A percentile compares a stretch with the other conserved stretches of the same genome.
Evolutionary conservation across 495 filamentous ascomycete species (phyloP).

Genomic region (Talaromyces thailandensis): DNA sequence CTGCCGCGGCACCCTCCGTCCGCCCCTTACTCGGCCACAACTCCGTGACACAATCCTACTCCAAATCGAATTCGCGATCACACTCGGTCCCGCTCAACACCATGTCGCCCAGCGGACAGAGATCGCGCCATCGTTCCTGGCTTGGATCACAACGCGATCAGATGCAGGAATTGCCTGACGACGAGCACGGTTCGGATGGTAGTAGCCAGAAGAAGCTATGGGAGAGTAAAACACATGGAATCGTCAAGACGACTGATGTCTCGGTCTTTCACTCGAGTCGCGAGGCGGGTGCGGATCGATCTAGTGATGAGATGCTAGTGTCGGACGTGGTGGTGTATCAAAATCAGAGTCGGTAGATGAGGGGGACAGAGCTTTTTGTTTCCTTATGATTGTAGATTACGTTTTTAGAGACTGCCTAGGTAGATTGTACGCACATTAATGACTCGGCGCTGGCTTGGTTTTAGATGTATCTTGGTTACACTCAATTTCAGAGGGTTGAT

Average conservation of each 20-base stretch:
- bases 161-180: neutral
- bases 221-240: neutral
- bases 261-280: neutral
- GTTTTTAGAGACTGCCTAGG: neutral
- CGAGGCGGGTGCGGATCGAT: neutral
- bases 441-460: neutral
- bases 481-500: neutral
- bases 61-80: constrained; percentile 4
- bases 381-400: neutral
- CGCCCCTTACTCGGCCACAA: constrained; percentile 9
- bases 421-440: neutral
- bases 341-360: neutral
- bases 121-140: neutral
- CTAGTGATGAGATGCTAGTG: neutral
- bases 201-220: neutral
- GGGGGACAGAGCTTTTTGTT: neutral
- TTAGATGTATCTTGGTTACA: neutral
- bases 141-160: neutral
- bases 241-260: neutral
- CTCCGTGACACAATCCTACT: constrained; percentile 7
- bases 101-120: neutral
- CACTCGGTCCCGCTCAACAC: neutral
- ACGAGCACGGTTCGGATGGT: neutral
- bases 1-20: constrained; percentile 1
- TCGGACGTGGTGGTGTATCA: neutral